A percentile compares a stretch with the other conserved stretches of the same genome.
These are phyloP conservation scores for Podospora fimiseda DNA, from an alignment of 495 filamentous ascomycete genomes.

Conservation along the genomic window DNA sequence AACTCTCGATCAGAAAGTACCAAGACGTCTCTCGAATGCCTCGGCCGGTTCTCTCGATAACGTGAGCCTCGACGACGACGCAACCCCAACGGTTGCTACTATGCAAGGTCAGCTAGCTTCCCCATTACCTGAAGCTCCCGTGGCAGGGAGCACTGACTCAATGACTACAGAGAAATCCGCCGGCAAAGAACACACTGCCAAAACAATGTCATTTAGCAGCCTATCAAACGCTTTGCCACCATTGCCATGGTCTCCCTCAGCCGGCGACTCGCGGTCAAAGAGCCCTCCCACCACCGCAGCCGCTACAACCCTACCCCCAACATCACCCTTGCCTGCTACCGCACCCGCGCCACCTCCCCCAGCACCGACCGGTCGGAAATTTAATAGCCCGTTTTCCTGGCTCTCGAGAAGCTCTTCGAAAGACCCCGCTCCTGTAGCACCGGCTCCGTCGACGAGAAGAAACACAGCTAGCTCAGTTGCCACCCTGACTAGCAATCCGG, in stretches of 20 bases:
- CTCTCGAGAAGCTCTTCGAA: conserved; percentile 66
- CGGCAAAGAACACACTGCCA: conserved; percentile 24
- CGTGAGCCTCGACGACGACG: conserved; percentile 58
- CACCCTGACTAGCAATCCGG: conserved; percentile 66
- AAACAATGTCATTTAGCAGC: conserved; percentile 42
- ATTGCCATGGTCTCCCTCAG: conserved; percentile 49
- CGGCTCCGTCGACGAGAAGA: conserved; percentile 43
- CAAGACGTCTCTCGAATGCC: conserved; percentile 56
- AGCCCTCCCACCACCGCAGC: conserved; percentile 21
- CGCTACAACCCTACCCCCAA: conserved; percentile 32
- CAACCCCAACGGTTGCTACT: conserved; percentile 7
- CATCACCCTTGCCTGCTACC: conserved; percentile 28
- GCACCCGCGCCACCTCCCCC: conserved; percentile 17
- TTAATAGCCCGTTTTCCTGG: conserved; percentile 79
- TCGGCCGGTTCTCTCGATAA: conserved; percentile 54
- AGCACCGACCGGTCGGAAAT: conserved; percentile 50
- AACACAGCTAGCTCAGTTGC: conserved; percentile 72
- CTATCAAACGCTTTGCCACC: conserved; percentile 44
- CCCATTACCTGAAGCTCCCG: conserved; percentile 8
- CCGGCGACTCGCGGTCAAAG: conserved; percentile 33
- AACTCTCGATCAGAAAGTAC: conserved; percentile 30
- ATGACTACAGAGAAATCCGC: conserved; percentile 16
- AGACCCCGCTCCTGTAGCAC: conserved; percentile 53
- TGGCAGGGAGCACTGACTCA: conserved; percentile 11
- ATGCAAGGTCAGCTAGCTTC: conserved; percentile 12